These are phyloP conservation scores for Lasiosphaeria miniovina DNA, from an alignment of 495 filamentous ascomycete species.

Conservation along the genomic window DNA sequence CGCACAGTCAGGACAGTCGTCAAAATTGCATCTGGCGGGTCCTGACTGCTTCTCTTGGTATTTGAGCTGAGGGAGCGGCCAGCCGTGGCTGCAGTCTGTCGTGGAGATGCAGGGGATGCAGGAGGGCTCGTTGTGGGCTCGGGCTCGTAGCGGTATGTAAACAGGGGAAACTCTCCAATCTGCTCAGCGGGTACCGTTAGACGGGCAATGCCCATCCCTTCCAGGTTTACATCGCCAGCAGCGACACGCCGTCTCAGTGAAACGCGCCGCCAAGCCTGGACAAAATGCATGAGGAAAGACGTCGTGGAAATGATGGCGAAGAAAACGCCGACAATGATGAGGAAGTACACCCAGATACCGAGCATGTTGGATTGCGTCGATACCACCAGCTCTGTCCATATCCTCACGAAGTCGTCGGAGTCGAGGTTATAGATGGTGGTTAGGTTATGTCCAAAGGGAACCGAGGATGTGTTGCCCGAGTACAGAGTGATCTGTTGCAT, in stretches of 20 bases:
- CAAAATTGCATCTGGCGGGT: not conserved
- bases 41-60: conserved; percentile 11
- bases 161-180: conserved; percentile 69
- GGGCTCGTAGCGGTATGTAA: conserved; percentile 60
- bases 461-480: conserved; percentile 63
- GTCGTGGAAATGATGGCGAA: conserved; percentile 60
- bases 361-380: conserved; percentile 45
- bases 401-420: conserved; percentile 53
- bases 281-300: conserved; percentile 68
- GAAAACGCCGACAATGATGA: conserved; percentile 76
- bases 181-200: conserved; percentile 66
- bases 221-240: conserved; percentile 74
- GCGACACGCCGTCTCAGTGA: conserved; percentile 65
- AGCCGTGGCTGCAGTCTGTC: not conserved
- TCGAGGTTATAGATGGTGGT: conserved; percentile 61
- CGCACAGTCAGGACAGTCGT: conserved; percentile 1
- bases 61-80: not conserved
- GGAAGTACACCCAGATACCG: conserved; percentile 77
- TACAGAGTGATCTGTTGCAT: conserved; percentile 72
- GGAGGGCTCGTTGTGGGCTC: conserved; percentile 15
- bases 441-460: conserved; percentile 57
- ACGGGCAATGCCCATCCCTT: conserved; percentile 72
- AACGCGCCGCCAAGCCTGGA: conserved; percentile 64
- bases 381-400: conserved; percentile 47
- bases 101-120: conserved; percentile 15